Evolutionary conservation across 2,329 filamentous ascomycete species (phyloP).

Genomic region (Aspergillus fijiensis): DNA sequence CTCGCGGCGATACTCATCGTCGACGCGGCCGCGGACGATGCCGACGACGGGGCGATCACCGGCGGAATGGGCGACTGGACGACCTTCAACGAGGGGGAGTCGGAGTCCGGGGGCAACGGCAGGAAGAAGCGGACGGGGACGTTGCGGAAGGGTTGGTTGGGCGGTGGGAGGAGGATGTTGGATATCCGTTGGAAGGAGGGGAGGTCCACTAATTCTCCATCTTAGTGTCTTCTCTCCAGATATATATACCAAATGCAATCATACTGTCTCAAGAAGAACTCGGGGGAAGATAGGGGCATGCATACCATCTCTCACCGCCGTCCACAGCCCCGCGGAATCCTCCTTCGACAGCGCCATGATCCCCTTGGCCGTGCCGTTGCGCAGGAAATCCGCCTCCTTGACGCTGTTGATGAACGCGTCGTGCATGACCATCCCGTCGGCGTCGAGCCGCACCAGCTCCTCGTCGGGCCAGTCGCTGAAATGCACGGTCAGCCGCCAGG

Average conservation of each 20-base stretch:
- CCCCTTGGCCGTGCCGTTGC: slow-evolving; percentile 82
- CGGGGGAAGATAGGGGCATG: slow-evolving; percentile 3
- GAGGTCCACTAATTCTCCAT: slow-evolving; percentile 62
- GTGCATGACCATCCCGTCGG: slow-evolving; percentile 56
- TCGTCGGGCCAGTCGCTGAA: slow-evolving; percentile 60
- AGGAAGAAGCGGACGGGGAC: slow-evolving; percentile 89
- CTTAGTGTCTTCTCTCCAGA: neutral
- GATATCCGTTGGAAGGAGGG: slow-evolving; percentile 71
- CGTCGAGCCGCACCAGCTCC: slow-evolving; percentile 58
- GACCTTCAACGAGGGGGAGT: slow-evolving; percentile 57
- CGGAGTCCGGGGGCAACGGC: slow-evolving; percentile 60
- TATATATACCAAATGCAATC: too few relatives aligned
- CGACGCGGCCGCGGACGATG: neutral
- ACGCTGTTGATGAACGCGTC: slow-evolving; percentile 69
- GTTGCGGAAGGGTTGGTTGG: slow-evolving; percentile 70
- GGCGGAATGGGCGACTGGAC: slow-evolving; percentile 73
- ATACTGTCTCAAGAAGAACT: too few relatives aligned
- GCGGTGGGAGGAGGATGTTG: slow-evolving; percentile 68
- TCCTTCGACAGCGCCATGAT: slow-evolving; percentile 87
- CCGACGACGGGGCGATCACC: slow-evolving; percentile 30
- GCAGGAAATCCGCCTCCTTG: slow-evolving; percentile 81
- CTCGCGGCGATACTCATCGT: slow-evolving; percentile 25
- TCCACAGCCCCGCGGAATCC: slow-evolving; percentile 80
- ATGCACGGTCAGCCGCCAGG: slow-evolving; percentile 65
- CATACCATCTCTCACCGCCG: slow-evolving; percentile 70